A percentile compares a stretch with the other conserved stretches of the same genome.
These are phyloP conservation scores for Chlorencoelia australis DNA, from an alignment of 2,329 filamentous ascomycete species.

Conservation along the genomic window DNA sequence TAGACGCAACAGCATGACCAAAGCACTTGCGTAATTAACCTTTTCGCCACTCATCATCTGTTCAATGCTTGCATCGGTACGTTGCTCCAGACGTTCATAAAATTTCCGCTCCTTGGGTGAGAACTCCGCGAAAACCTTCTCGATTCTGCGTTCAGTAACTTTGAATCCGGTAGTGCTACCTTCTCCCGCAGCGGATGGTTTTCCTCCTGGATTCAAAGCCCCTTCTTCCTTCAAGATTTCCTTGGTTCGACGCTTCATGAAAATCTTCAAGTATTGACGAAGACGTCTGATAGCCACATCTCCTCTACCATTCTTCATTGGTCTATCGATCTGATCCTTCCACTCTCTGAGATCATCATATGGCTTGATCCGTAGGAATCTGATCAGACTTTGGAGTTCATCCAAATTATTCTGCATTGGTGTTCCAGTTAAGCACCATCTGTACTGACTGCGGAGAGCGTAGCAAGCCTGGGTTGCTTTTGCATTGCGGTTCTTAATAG, in stretches of 20 bases:
- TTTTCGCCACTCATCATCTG: conserved; percentile 75
- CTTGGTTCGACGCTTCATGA: conserved; percentile 98
- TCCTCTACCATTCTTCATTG: conserved; percentile 82
- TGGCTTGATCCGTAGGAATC: conserved; percentile 83
- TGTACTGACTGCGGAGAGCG: conserved; percentile 72
- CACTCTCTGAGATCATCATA: conserved; percentile 79
- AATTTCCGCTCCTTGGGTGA: conserved; percentile 72
- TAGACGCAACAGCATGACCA: conserved; percentile 82
- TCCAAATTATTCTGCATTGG: conserved; percentile 98
- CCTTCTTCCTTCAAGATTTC: conserved; percentile 87
- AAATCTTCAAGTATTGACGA: conserved; percentile 76
- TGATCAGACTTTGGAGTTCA: conserved; percentile 86
- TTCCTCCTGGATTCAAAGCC: conserved; percentile 67
- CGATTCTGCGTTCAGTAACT: conserved; percentile 82
- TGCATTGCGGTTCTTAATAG: conserved; percentile 95
- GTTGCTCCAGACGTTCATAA: conserved; percentile 72
- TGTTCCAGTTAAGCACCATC: conserved; percentile 94
- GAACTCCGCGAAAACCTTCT: conserved; percentile 70
- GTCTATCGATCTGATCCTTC: conserved; percentile 83
- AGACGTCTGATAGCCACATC: conserved; percentile 81
- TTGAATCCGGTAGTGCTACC: conserved; percentile 62
- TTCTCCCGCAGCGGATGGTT: conserved; percentile 37
- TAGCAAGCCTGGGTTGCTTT: conserved; percentile 92
- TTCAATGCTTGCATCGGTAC: conserved; percentile 78
- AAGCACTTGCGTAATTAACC: conserved; percentile 84